Conservation (phyloP, 352 stramenopile genomes). For the Pythium aquatile region DNA sequence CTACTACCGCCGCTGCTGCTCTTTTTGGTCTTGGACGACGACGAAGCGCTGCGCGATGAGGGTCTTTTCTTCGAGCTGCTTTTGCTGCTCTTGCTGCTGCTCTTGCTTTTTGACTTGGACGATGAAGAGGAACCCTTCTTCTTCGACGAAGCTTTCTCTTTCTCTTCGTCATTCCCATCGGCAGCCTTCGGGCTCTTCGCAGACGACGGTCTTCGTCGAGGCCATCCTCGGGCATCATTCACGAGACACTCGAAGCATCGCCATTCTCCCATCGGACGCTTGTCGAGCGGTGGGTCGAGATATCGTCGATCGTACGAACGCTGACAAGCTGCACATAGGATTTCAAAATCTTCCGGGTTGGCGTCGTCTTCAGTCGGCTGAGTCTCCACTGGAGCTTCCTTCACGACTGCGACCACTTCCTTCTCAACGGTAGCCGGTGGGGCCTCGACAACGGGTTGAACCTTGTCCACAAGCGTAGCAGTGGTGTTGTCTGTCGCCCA, state of each 20-base stretch:
- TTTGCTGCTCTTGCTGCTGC: slow-evolving; percentile 23
- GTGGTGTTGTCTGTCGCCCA: slow-evolving; percentile 9
- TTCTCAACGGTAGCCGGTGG: not conserved
- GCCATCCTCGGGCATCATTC: slow-evolving; percentile 83
- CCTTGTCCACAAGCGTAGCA: slow-evolving; percentile 1
- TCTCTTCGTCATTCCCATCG: slow-evolving; percentile 13
- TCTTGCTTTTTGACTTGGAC: slow-evolving; percentile 33
- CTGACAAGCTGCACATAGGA: slow-evolving; percentile 74
- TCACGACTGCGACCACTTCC: not conserved
- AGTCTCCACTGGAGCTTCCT: not conserved
- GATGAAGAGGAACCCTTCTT: slow-evolving; percentile 48
- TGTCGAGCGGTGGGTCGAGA: slow-evolving; percentile 72
- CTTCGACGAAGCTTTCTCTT: slow-evolving; percentile 17
- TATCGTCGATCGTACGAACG: slow-evolving; percentile 85
- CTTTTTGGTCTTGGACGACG: slow-evolving; percentile 34
- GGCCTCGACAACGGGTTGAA: not conserved
- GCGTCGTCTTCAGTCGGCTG: not conserved
- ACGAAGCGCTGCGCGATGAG: slow-evolving; percentile 28
- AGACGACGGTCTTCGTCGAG: slow-evolving; percentile 41
- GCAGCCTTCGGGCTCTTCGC: slow-evolving; percentile 25
- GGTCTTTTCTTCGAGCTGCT: slow-evolving; percentile 54
- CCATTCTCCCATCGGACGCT: slow-evolving; percentile 76
- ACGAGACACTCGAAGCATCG: slow-evolving; percentile 88
- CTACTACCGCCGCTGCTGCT: slow-evolving; percentile 40
- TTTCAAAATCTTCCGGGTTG: slow-evolving; percentile 58